A percentile compares a stretch with the other conserved stretches of the same genome.
These are phyloP conservation scores for Tilletia indica DNA, from an alignment of 1,284 basidiomycete genomes.

Conservation along the genomic window DNA sequence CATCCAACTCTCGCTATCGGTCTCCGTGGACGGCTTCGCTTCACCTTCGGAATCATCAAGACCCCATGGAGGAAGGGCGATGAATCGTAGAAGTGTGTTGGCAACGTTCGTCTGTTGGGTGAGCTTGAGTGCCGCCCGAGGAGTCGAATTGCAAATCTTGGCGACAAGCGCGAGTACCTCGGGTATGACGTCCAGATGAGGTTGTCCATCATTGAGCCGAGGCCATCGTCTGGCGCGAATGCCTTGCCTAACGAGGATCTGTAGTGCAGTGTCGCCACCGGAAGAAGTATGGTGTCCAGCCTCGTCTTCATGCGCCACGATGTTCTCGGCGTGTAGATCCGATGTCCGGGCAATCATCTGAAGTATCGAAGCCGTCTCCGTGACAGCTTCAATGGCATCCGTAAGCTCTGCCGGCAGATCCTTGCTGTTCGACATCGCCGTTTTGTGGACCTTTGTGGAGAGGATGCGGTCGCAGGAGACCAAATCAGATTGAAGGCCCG, in stretches of 20 bases:
- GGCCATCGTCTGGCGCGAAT: background rate
- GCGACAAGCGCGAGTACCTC: conserved; percentile 9
- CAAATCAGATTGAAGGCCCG: background rate
- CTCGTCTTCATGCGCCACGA: background rate
- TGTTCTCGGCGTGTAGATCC: conserved; percentile 8
- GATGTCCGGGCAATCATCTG: conserved; percentile 1
- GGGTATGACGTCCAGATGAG: background rate
- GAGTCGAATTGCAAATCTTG: background rate
- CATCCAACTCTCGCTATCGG: background rate
- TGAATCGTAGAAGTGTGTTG: background rate
- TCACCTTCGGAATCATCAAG: background rate
- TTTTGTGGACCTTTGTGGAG: background rate
- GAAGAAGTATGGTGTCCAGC: too few relatives aligned
- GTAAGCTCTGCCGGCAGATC: background rate
- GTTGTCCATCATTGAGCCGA: background rate
- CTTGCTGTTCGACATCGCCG: background rate
- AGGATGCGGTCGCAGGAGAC: background rate
- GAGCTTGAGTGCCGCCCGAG: conserved; percentile 9
- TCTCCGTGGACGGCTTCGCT: background rate
- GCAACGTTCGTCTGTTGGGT: background rate
- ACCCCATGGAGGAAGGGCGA: background rate
- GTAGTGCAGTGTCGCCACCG: background rate
- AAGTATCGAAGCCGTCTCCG: background rate
- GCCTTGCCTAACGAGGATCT: conserved; percentile 12
- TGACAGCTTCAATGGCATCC: background rate